Evolutionary conservation across 768 basidiomycete genomes (phyloP).

Genomic region (Pleurotus eryngii): DNA sequence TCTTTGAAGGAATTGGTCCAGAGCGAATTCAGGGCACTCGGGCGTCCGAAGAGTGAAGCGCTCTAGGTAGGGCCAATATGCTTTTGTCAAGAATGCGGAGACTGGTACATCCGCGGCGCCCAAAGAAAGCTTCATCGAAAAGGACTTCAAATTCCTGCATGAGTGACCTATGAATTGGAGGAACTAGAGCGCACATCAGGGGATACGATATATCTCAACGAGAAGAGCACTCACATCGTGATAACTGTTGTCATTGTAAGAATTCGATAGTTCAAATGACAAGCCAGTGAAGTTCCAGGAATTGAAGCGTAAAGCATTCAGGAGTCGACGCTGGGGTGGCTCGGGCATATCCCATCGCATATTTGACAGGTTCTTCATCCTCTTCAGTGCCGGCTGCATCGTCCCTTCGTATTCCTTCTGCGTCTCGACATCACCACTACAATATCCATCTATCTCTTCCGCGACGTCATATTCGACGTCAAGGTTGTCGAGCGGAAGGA

Average conservation of each 20-base stretch:
- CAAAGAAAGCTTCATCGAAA: neutral
- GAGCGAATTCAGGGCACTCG: neutral
- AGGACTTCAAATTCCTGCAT: neutral
- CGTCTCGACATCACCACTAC: neutral
- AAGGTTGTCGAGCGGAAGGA: neutral
- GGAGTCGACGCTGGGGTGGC: neutral
- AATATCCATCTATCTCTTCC: neutral
- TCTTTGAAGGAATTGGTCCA: neutral
- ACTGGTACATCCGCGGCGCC: neutral
- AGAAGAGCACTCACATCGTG: neutral
- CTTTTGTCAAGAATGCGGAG: neutral
- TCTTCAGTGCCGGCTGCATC: neutral
- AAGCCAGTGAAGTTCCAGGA: neutral
- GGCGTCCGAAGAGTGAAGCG: neutral
- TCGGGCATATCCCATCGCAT: neutral
- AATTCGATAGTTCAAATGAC: neutral
- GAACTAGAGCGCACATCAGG: neutral
- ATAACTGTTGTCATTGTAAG: neutral
- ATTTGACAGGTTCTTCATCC: neutral
- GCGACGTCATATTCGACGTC: neutral
- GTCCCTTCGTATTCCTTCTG: neutral
- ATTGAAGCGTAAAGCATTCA: neutral
- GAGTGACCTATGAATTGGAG: neutral
- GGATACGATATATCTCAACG: neutral
- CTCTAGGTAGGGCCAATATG: neutral